phyloP scores from a whole-genome alignment of 139 green algal genomes.

The Chlamydomonas applanata region DNA sequence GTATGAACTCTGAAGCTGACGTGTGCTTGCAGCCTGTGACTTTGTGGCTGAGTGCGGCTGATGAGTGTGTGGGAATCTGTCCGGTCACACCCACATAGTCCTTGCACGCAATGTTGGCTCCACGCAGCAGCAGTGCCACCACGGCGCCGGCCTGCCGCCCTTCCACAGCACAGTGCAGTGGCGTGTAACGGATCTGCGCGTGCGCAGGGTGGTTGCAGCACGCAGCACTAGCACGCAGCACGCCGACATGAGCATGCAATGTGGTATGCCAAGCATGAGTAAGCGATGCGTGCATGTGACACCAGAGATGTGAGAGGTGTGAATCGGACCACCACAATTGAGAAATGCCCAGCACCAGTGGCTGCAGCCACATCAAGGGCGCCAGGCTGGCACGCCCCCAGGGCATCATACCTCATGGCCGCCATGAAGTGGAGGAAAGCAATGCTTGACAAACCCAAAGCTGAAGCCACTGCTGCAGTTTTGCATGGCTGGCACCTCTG shows the following conservation, averaged over 20 bases:
- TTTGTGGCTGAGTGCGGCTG: too few relatives aligned
- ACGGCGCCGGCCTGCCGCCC: conserved; percentile 2
- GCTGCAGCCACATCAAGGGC: too few relatives aligned
- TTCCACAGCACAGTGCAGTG: conserved; percentile 15
- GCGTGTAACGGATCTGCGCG: background rate
- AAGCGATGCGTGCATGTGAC: background rate
- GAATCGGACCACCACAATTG: background rate
- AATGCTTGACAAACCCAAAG: too few relatives aligned
- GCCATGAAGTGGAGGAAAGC: too few relatives aligned
- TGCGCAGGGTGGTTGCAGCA: background rate
- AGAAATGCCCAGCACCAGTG: background rate
- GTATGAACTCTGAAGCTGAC: too few relatives aligned
- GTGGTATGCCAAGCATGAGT: background rate
- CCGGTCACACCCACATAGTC: conserved; percentile 4
- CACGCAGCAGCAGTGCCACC: conserved; percentile 1
- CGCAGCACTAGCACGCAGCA: background rate
- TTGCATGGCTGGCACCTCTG: too few relatives aligned
- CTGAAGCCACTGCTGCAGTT: too few relatives aligned
- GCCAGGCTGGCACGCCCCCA: too few relatives aligned
- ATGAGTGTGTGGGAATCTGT: too few relatives aligned
- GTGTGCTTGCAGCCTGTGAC: too few relatives aligned
- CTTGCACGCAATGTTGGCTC: background rate
- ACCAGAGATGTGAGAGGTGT: background rate
- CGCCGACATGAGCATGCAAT: background rate
- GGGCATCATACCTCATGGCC: too few relatives aligned